Conservation (phyloP, 202 grass and related monocot species). For the Alloteropsis angusta region DNA sequence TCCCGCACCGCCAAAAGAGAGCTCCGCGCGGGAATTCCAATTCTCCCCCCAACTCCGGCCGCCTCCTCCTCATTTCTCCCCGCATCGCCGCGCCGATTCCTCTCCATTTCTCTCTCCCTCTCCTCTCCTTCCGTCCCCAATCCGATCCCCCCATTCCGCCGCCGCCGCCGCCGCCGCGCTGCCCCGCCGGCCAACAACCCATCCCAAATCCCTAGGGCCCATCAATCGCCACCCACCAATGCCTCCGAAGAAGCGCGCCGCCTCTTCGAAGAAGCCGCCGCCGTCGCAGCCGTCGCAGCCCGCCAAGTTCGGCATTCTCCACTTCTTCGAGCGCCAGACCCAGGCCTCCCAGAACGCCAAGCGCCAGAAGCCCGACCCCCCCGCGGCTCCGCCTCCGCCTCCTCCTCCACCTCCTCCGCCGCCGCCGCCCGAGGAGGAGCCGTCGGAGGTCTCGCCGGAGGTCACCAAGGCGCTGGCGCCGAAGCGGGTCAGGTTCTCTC, state of each 20-base stretch:
- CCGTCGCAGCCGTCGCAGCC: conserved; percentile 55
- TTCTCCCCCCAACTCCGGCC: conserved; percentile 3
- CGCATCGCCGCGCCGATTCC: neutral
- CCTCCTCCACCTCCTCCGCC: neutral
- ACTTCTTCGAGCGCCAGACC: conserved; percentile 94
- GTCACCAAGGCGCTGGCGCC: conserved; percentile 46
- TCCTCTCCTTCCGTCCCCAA: conserved; percentile 4
- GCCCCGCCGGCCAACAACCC: neutral
- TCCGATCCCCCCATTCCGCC: conserved; percentile 3
- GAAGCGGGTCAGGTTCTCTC: conserved; percentile 85
- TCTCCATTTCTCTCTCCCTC: neutral
- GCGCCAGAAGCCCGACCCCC: conserved; percentile 25
- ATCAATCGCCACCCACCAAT: conserved; percentile 29
- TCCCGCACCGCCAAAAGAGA: neutral
- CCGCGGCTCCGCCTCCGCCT: conserved; percentile 14
- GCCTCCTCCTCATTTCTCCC: neutral
- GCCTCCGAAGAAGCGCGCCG: conserved; percentile 67
- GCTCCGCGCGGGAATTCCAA: conserved; percentile 40
- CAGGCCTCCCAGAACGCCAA: conserved; percentile 41
- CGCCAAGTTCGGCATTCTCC: conserved; percentile 85
- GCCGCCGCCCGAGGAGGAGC: conserved; percentile 22
- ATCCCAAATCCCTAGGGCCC: neutral
- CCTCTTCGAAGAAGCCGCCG: conserved; percentile 44
- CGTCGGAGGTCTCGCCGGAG: conserved; percentile 63
- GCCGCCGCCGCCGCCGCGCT: neutral